Conservation (phyloP, 139 green algal genomes). For the Tetraselmis chui region DNA sequence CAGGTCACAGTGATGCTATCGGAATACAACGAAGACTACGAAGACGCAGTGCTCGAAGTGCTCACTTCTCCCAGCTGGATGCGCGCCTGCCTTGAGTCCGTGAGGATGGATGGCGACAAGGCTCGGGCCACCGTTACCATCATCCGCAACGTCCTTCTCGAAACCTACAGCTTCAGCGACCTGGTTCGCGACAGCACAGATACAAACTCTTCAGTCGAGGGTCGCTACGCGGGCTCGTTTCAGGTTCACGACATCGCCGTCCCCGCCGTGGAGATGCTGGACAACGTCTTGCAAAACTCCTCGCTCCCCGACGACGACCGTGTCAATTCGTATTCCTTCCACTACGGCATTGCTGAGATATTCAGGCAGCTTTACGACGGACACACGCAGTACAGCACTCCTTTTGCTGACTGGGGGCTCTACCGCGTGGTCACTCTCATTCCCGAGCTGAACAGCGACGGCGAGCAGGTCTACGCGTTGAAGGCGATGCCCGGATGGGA, state of each 20-base stretch:
- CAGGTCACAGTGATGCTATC: background rate
- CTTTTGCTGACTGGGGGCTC: background rate
- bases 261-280: background rate
- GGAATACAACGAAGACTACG: background rate
- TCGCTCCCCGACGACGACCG: background rate
- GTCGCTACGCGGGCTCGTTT: background rate
- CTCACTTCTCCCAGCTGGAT: background rate
- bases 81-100: background rate
- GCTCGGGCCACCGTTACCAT: background rate
- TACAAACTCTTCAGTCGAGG: background rate
- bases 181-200: background rate
- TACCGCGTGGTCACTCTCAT: background rate
- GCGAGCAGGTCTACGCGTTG: background rate
- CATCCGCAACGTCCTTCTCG: background rate
- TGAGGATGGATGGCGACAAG: background rate
- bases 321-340: background rate
- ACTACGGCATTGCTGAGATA: background rate
- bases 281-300: background rate
- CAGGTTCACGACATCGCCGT: background rate
- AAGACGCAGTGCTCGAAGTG: background rate
- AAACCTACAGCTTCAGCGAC: background rate
- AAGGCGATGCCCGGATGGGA: background rate
- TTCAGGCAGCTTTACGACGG: background rate
- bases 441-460: background rate
- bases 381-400: background rate